These are phyloP conservation scores for Xylariaceae sp. DNA, from an alignment of 2,329 filamentous ascomycete genomes.

Conservation along the genomic window DNA sequence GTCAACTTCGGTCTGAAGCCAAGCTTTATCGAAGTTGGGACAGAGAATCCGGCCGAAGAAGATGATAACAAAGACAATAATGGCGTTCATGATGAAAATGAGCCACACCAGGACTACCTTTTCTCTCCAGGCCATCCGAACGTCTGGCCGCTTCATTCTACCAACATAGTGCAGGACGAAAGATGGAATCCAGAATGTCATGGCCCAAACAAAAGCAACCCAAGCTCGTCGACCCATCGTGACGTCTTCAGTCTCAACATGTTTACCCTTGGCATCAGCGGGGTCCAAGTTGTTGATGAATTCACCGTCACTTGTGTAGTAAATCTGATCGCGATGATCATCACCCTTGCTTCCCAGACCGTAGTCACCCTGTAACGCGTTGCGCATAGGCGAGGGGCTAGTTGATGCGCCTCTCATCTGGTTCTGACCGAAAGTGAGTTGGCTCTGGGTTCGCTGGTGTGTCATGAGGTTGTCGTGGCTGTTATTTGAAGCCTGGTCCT, in stretches of 20 bases:
- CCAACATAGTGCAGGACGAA: slow-evolving; percentile 73
- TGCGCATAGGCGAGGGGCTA: slow-evolving; percentile 53
- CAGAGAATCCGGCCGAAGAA: slow-evolving; percentile 79
- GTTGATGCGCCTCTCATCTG: slow-evolving; percentile 52
- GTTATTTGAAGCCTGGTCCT: slow-evolving; percentile 57
- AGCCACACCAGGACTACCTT: slow-evolving; percentile 79
- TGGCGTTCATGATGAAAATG: slow-evolving; percentile 74
- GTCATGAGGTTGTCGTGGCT: slow-evolving; percentile 67
- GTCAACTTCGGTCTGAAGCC: slow-evolving; percentile 64
- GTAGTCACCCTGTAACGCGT: slow-evolving; percentile 68
- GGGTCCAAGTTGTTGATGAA: slow-evolving; percentile 67
- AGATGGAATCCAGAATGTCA: slow-evolving; percentile 95
- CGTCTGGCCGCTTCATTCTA: slow-evolving; percentile 94
- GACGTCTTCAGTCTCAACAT: slow-evolving; percentile 65
- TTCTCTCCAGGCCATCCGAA: slow-evolving; percentile 95
- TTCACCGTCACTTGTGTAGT: slow-evolving; percentile 66
- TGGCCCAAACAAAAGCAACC: slow-evolving; percentile 75
- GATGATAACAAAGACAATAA: slow-evolving; percentile 89
- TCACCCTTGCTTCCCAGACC: slow-evolving; percentile 85
- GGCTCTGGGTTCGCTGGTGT: slow-evolving; percentile 52
- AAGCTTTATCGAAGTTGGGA: slow-evolving; percentile 87
- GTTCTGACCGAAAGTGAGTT: slow-evolving; percentile 41
- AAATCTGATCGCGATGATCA: slow-evolving; percentile 64
- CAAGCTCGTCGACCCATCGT: slow-evolving; percentile 64
- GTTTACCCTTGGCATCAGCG: slow-evolving; percentile 70